Conservation (phyloP, 78 protist genomes). For the Pigoraptor vietnamica region DNA sequence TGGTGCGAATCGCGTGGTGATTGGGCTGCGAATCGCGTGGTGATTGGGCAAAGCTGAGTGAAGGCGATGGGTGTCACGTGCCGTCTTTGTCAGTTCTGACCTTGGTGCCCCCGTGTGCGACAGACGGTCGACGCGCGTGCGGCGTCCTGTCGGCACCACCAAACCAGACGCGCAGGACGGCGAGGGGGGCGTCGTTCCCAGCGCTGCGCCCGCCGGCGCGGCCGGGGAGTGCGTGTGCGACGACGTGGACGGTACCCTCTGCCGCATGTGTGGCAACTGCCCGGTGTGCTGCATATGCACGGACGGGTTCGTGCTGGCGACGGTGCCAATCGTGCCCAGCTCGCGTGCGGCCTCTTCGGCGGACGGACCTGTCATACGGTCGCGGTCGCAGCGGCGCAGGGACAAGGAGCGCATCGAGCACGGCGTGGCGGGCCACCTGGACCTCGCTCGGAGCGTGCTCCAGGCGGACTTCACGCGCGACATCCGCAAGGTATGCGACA, state of each 20-base stretch:
- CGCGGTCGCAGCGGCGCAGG: neutral
- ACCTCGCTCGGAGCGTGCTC: neutral
- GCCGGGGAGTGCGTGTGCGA: neutral
- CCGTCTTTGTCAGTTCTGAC: too few relatives aligned
- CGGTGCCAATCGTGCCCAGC: neutral
- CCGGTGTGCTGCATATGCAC: neutral
- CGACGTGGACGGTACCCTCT: neutral
- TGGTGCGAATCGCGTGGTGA: neutral
- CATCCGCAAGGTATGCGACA: neutral
- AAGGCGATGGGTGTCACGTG: neutral
- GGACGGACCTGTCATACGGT: neutral
- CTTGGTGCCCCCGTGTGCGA: too few relatives aligned
- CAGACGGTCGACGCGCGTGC: neutral
- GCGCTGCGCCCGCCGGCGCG: neutral
- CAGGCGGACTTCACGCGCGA: neutral
- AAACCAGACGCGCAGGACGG: neutral
- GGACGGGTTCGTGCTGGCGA: neutral
- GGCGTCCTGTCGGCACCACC: neutral
- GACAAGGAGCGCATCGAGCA: neutral
- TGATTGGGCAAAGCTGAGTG: too few relatives aligned
- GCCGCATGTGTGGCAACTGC: neutral
- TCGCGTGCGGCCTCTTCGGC: neutral
- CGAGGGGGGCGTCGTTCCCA: neutral
- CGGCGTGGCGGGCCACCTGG: neutral
- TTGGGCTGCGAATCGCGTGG: neutral